These are phyloP conservation scores for Apiospora hydei DNA, from an alignment of 2,329 filamentous ascomycete species.

Conservation along the genomic window DNA sequence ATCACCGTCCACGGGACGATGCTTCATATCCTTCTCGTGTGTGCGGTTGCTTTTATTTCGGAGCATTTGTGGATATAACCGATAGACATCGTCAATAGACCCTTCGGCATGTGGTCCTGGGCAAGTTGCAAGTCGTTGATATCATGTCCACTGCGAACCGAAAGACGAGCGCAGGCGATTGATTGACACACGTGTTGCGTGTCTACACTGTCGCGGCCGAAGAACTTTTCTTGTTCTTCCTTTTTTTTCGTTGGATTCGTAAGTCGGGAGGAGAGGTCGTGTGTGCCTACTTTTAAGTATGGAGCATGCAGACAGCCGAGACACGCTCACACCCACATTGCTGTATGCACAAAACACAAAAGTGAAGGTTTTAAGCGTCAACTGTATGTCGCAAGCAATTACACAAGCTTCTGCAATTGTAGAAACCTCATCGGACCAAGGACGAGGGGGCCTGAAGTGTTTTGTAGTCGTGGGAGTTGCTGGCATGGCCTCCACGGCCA, in stretches of 20 bases:
- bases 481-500: too few relatives aligned
- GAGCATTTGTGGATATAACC: background rate
- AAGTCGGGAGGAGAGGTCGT: background rate
- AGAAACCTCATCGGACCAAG: background rate
- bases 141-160: background rate
- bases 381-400: constrained; percentile 1
- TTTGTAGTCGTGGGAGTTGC: constrained; percentile 3
- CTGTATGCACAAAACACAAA: background rate
- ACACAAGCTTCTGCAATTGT: background rate
- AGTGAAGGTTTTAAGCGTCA: background rate
- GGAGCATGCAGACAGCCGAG: constrained; percentile 3
- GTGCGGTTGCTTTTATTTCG: constrained; percentile 11
- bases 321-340: background rate
- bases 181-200: background rate
- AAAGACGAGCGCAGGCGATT: background rate
- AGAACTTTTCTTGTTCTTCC: background rate
- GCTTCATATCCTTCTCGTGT: background rate
- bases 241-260: background rate
- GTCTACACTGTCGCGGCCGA: constrained; percentile 9
- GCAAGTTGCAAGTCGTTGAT: background rate
- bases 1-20: background rate
- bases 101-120: constrained; percentile 8
- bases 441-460: constrained; percentile 4
- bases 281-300: background rate
- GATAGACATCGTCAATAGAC: background rate